A percentile compares a stretch with the other conserved stretches of the same genome.
These are phyloP conservation scores for Aquilaria malaccensis DNA, from an alignment of 345 rosid genomes.

Conservation along the genomic window DNA sequence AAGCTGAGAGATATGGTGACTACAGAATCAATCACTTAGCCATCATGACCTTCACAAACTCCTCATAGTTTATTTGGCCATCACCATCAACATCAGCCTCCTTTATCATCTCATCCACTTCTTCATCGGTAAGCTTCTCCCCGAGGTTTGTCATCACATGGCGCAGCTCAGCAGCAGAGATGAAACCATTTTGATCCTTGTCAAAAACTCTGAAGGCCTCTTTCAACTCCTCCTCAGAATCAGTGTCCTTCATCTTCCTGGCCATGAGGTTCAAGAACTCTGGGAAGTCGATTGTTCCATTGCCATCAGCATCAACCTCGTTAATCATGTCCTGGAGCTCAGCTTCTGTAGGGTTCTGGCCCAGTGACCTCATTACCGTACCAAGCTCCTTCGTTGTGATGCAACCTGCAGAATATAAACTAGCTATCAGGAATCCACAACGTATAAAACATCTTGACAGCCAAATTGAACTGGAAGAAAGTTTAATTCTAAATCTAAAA, in stretches of 20 bases:
- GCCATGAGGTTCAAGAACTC: conserved; percentile 5
- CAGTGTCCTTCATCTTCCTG: conserved; percentile 7
- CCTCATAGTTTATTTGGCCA: conserved; percentile 6
- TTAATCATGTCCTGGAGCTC: conserved; percentile 9
- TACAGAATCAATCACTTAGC: not conserved
- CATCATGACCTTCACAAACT: conserved; percentile 10
- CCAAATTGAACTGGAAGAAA: not conserved
- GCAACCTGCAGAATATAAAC: conserved; percentile 2
- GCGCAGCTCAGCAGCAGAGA: conserved; percentile 4
- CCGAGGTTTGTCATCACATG: conserved; percentile 7
- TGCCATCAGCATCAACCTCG: conserved; percentile 8
- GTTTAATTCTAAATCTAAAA: not conserved
- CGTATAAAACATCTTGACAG: not conserved
- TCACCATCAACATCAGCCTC: conserved; percentile 8
- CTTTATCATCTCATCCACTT: conserved; percentile 5
- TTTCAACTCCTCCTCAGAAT: conserved; percentile 6
- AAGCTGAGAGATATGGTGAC: too few relatives aligned
- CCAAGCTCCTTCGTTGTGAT: conserved; percentile 7
- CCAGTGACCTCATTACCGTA: conserved; percentile 3
- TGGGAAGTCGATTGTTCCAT: conserved; percentile 7
- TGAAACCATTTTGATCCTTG: conserved; percentile 9
- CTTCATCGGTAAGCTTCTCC: conserved; percentile 8
- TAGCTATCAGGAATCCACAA: not conserved
- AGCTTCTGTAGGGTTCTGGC: conserved; percentile 5
- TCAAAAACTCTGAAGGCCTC: conserved; percentile 3